Percentiles rank a stretch among this genome's conserved stretches.
phyloP scores from a whole-genome alignment of 306 rosid genomes.

The Inga oerstediana region DNA sequence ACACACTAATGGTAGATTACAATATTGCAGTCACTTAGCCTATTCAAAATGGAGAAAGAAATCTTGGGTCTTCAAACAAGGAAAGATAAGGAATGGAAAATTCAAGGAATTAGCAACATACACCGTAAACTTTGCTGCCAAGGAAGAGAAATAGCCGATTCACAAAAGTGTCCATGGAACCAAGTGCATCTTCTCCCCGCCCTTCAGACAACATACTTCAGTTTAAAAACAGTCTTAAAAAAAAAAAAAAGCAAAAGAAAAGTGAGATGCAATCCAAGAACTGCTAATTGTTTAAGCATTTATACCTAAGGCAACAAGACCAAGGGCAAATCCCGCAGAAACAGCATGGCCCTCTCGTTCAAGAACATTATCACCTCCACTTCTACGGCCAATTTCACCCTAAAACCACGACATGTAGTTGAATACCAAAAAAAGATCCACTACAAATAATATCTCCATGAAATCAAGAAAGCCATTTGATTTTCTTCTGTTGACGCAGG shows the following conservation, averaged over 20 bases:
- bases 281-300: slow-evolving; percentile 14
- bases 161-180: slow-evolving; percentile 76
- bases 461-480: slow-evolving; percentile 33
- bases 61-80: neutral
- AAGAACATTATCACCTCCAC: slow-evolving; percentile 96
- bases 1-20: slow-evolving; percentile 19
- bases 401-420: slow-evolving; percentile 29
- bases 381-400: slow-evolving; percentile 94
- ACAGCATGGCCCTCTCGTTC: slow-evolving; percentile 99
- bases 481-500: slow-evolving; percentile 11
- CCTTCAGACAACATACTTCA: slow-evolving; percentile 57
- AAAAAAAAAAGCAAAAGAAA: neutral
- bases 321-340: slow-evolving; percentile 94
- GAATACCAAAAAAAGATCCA: neutral
- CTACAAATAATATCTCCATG: neutral
- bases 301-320: slow-evolving; percentile 95
- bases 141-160: slow-evolving; percentile 81
- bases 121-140: slow-evolving; percentile 76
- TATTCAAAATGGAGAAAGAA: neutral
- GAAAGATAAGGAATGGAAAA: slow-evolving; percentile 1
- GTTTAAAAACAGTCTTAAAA: slow-evolving; percentile 28
- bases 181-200: slow-evolving; percentile 89
- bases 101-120: slow-evolving; percentile 44
- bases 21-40: slow-evolving; percentile 17
- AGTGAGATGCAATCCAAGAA: slow-evolving; percentile 26